These are phyloP conservation scores for Lichtheimia corymbifera DNA, from an alignment of 371 early-diverging fungal genomes.

Conservation along the genomic window DNA sequence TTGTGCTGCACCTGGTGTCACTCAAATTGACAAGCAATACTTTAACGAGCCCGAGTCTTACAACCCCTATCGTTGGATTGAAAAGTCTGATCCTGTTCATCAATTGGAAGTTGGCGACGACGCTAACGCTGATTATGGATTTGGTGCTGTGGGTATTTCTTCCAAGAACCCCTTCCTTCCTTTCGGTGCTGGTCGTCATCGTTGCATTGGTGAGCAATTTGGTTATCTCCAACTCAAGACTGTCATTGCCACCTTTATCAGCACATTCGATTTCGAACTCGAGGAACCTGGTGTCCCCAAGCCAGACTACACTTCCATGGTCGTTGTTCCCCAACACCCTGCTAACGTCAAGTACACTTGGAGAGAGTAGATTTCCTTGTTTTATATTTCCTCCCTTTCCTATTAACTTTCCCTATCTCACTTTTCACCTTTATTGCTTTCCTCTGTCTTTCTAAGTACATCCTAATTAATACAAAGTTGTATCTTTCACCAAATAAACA, in stretches of 20 bases:
- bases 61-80: slow-evolving; percentile 82
- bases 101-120: slow-evolving; percentile 60
- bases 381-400: background rate
- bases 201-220: slow-evolving; percentile 98
- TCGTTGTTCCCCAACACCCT: slow-evolving; percentile 82
- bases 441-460: background rate
- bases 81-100: slow-evolving; percentile 48
- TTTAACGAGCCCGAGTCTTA: slow-evolving; percentile 81
- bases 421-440: slow-evolving; percentile 7
- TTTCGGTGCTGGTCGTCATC: slow-evolving; percentile 97
- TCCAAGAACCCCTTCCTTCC: slow-evolving; percentile 86
- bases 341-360: slow-evolving; percentile 67
- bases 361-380: slow-evolving; percentile 42
- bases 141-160: slow-evolving; percentile 79
- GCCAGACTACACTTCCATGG: slow-evolving; percentile 87
- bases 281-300: slow-evolving; percentile 69
- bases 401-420: background rate
- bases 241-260: slow-evolving; percentile 78
- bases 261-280: slow-evolving; percentile 69
- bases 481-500: no score
- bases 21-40: slow-evolving; percentile 75
- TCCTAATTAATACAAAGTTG: no score
- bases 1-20: slow-evolving; percentile 83
- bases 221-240: slow-evolving; percentile 96
- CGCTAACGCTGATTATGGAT: slow-evolving; percentile 82